Evolutionary conservation across 768 basidiomycete species (phyloP), one percentile per base, ranked within the genome.

Genomic region (Boletus sp.): DNA sequence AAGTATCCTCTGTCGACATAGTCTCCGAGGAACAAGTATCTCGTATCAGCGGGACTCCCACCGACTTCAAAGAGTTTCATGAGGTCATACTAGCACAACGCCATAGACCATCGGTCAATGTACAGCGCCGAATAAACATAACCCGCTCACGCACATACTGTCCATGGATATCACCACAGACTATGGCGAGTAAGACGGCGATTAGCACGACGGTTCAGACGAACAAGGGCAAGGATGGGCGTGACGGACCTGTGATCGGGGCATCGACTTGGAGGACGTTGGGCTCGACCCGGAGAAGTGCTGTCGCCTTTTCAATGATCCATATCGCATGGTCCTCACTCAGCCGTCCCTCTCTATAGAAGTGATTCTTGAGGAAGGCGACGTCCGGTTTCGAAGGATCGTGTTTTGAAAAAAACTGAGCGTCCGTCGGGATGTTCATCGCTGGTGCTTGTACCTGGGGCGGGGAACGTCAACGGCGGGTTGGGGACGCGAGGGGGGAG

Each of bases 161-260:
- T 1, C 96, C 96, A 66, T 98, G 96, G 46, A 98, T 97, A 76
- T 98, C 96, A 47, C 96, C 97, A 72, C 96, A 98, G 37, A 94
- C 93, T 94, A 65, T n/a, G n/a, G 15, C 57, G 40, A 35, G 28
- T 10, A 41, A 50, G 55, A 56, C 18, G 37, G 18, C 36, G 20
- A 56, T 65, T 30, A 62, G 56, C 29, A 45, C 32, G 1, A 32
- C 11, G 39, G 12, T 15, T 37, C 24, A 15, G 29, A 15, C 29
- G 24, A 46, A 52, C 5, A 46, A n/a, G 35, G 7, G 12, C 2
- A 5, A 4, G 3, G 7, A 10, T 5, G 11, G 10, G 12, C 10
- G 33, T 17, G 50, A 59, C 67, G 2, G 60, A 95, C 95, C 93
- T 55, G 96, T 99, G 72, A 99, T 95, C 42, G 97, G 97, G 24